These are phyloP conservation scores for Camelina neglecta DNA, from an alignment of 345 rosid genomes.

Conservation along the genomic window DNA sequence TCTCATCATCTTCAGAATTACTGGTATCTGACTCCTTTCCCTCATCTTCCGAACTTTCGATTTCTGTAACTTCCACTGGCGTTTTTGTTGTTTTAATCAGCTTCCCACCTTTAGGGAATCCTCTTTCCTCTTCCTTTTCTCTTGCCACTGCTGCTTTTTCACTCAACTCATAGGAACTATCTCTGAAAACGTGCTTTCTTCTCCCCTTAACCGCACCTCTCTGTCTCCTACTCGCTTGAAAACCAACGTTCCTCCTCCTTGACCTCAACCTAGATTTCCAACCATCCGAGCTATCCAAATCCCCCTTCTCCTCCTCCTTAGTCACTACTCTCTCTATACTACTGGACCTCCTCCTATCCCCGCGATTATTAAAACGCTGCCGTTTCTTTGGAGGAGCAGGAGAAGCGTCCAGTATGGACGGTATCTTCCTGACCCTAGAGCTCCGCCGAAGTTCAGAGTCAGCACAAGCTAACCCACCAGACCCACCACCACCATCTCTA, in stretches of 20 bases:
- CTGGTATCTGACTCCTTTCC: constrained; percentile 42
- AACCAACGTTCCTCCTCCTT: constrained; percentile 46
- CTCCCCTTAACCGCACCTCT: constrained; percentile 45
- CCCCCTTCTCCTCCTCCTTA: constrained; percentile 51
- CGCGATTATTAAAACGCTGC: constrained; percentile 46
- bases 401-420: constrained; percentile 75
- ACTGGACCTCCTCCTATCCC: constrained; percentile 29
- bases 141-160: constrained; percentile 30
- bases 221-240: constrained; percentile 44
- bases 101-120: constrained; percentile 29
- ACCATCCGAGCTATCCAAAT: constrained; percentile 49
- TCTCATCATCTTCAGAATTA: constrained; percentile 49
- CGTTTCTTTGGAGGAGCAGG: constrained; percentile 75
- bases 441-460: constrained; percentile 74
- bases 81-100: constrained; percentile 2
- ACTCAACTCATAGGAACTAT: constrained; percentile 28
- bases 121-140: constrained; percentile 37
- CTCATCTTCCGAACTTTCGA: constrained; percentile 42
- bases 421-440: constrained; percentile 71
- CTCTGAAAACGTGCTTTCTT: constrained; percentile 63
- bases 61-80: constrained; percentile 18
- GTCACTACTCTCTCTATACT: constrained; percentile 31
- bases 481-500: constrained; percentile 31
- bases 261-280: constrained; percentile 77
- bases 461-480: constrained; percentile 34